Base-by-base conservation (phyloP, 352 stramenopile genomes). In the Globisporangium paddicum region DNA sequence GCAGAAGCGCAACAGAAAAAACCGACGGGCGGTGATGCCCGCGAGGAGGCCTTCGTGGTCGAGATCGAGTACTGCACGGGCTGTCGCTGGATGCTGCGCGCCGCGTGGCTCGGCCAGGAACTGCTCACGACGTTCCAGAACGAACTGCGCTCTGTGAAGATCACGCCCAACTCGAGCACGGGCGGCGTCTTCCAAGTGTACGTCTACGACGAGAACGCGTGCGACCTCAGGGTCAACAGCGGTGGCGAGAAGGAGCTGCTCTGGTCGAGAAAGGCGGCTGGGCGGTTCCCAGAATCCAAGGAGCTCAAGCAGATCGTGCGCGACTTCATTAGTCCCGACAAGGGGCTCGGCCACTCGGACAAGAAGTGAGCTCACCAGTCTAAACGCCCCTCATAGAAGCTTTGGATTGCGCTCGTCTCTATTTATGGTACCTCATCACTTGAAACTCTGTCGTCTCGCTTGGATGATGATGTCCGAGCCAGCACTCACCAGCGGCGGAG, bases 31-130 rank as follows among this genome's bases (percentile, higher is more conserved):
- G 18, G 4, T 49, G 37, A 63, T 28, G 10, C 62, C 35, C 54
- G 46, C 8, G 63, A 77, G 54, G 63, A 79, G 52, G 62, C 63
- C 9, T 90, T 71, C 50, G 69, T 86, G 18, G 77, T 93, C n/a
- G 81, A 93, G 68, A 98, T 98, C 58, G 77, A 90, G 57, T 98
- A 98, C 71, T 98, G 91, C 65, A 94, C 82, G 14, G 85, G 87
- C 42, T 97, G 90, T 42, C 80, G 79, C 56, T 97, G 90, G 89
- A 82, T 97, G 72, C 74, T 97, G 32, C 84, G 91, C 42, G 77
- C 83, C 10, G 83, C 77, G 45, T 98, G 89, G 76, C 83, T 97
- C 63, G 89, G 80, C 23, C 88, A 97, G 61, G 93, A 98, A 71
- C 71, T 98, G 32, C 75, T 98, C 32, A 96, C 79, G 35, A 98